phyloP scores from a whole-genome alignment of 2,329 filamentous ascomycete species.

The Teratosphaeria destructans region DNA sequence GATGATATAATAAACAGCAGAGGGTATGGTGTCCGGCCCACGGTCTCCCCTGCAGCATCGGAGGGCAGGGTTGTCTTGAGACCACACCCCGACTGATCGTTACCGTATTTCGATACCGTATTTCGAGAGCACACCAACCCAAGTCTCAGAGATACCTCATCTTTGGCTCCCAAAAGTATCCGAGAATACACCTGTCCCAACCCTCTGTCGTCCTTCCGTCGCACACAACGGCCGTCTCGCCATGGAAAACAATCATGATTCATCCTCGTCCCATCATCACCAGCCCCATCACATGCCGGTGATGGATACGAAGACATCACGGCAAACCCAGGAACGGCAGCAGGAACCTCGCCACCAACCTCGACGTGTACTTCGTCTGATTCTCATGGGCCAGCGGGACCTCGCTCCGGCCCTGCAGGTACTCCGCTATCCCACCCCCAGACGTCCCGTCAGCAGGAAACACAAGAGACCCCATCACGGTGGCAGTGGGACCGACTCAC shows the following conservation, averaged over 20 bases:
- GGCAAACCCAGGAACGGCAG: slow-evolving; percentile 23
- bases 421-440: slow-evolving; percentile 23
- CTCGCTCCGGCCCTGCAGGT: slow-evolving; percentile 27
- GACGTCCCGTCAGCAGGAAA: background rate
- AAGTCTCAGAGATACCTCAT: too few species aligned
- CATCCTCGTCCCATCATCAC: background rate
- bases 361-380: slow-evolving; percentile 32
- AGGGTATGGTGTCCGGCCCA: too few species aligned
- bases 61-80: too few species aligned
- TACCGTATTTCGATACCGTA: too few species aligned
- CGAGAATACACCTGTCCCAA: background rate
- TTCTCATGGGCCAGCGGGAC: slow-evolving; percentile 29
- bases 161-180: too few species aligned
- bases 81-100: too few species aligned
- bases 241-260: background rate
- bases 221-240: too few species aligned
- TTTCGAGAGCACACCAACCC: too few species aligned
- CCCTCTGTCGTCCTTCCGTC: background rate
- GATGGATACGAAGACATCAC: background rate
- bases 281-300: background rate
- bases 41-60: too few species aligned
- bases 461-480: too few species aligned
- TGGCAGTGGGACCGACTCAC: slow-evolving; percentile 21
- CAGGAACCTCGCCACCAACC: slow-evolving; percentile 35
- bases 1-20: too few species aligned